These are phyloP conservation scores for Sugiyamaella smithiae DNA, from an alignment of 805 yeast species.

Conservation along the genomic window DNA sequence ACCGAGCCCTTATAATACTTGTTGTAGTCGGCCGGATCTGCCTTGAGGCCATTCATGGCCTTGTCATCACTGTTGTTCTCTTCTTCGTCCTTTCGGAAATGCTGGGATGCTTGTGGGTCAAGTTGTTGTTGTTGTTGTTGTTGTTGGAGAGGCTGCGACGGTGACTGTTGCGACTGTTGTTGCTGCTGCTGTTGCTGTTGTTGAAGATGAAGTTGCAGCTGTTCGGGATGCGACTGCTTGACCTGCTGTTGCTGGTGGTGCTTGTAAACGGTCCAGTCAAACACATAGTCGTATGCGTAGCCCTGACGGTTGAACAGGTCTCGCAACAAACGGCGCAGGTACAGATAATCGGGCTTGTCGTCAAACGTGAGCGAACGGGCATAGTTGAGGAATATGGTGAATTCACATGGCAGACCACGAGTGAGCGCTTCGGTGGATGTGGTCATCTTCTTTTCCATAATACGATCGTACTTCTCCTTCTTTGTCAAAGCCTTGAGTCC, in stretches of 20 bases:
- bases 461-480: conserved; percentile 94
- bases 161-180: conserved; percentile 12
- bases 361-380: conserved; percentile 89
- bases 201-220: not conserved
- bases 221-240: conserved; percentile 10
- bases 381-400: conserved; percentile 81
- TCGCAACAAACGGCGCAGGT: conserved; percentile 82
- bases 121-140: not conserved
- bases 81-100: not conserved
- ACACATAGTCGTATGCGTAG: conserved; percentile 88
- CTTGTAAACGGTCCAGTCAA: conserved; percentile 94
- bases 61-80: not conserved
- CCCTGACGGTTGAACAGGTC: conserved; percentile 85
- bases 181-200: not conserved
- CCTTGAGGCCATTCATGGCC: not conserved
- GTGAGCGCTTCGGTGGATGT: conserved; percentile 84
- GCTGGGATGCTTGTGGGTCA: not conserved
- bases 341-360: conserved; percentile 93
- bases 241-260: conserved; percentile 35
- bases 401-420: conserved; percentile 88
- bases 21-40: not conserved
- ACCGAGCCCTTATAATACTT: conserved; percentile 4
- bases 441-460: conserved; percentile 91
- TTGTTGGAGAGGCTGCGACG: not conserved
- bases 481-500: conserved; percentile 96